These are phyloP conservation scores for Ceratobasidium papillatum DNA, from an alignment of 1,284 basidiomycete genomes.

Conservation along the genomic window DNA sequence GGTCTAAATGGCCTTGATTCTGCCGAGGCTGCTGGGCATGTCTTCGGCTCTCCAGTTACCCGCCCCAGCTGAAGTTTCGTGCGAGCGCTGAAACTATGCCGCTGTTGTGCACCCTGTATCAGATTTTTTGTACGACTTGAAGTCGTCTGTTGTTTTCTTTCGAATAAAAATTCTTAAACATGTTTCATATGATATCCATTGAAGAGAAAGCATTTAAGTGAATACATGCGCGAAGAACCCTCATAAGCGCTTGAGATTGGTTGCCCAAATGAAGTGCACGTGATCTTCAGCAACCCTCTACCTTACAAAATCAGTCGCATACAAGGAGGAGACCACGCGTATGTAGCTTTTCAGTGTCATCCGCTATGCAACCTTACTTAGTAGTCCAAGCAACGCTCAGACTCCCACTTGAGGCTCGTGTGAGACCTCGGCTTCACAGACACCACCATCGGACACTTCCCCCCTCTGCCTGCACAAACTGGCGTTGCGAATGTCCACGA, in stretches of 20 bases:
- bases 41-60: conserved; percentile 24
- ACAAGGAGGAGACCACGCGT: conserved; percentile 31
- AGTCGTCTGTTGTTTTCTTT: neutral
- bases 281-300: conserved; percentile 19
- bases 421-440: neutral
- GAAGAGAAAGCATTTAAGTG: neutral
- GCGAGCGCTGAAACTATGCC: conserved; percentile 23
- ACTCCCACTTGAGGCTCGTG: neutral
- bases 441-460: neutral
- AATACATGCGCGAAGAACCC: neutral
- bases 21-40: conserved; percentile 28
- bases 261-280: neutral
- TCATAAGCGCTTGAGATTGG: conserved; percentile 13
- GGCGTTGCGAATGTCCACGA: conserved; percentile 34
- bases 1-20: neutral
- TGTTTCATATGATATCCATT: neutral
- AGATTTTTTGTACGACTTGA: conserved; percentile 1
- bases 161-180: neutral
- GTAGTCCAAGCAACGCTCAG: conserved; percentile 18
- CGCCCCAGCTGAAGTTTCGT: conserved; percentile 21
- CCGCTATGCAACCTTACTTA: conserved; percentile 13
- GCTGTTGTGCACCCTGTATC: conserved; percentile 18
- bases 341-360: conserved; percentile 31
- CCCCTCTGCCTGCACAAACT: conserved; percentile 7
- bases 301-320: conserved; percentile 34